Base-by-base conservation (phyloP, 352 stramenopile species). In the Globisporangium barbulae region DNA sequence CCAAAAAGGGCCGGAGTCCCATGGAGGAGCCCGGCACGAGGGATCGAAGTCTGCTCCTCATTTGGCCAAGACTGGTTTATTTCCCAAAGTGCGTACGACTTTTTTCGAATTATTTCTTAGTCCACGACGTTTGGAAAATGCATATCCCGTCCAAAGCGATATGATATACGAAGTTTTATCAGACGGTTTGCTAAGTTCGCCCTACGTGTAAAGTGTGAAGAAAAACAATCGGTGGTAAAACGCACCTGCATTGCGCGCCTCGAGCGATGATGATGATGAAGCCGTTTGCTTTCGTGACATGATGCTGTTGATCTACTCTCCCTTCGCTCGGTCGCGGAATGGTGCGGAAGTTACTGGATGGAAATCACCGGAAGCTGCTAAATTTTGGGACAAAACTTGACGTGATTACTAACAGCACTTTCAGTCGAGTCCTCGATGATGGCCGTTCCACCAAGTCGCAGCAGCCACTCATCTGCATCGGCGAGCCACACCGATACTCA, bases 301-400 rank as follows among this genome's bases (percentile, higher is more conserved):
- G 33, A 37, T 3, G 33, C 33, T 5, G 12, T 33, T 53, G 47
- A 33, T 53, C 30, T 37, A 5, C 33, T 37, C 33, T 37, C 33
- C 6, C 33, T 28, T 37, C 33, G 9, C 33, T 15, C 47, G 21
- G 7, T 53, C 30, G 12, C 47, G 30, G 10, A 33, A 37, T 28
- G 21, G 45, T 52, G 45, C 33, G 33, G 33, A 12, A 37, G 33
- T 10, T 0, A 19, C 9, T 31, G 45, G 45, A 31, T 33, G 45
- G n/a, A 52, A 41, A 19, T 28, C 15, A 55, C 49, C n/a, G 15
- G 2, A n/a, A 9, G 15, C 21, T 21, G 28, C 2, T 28, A 2
- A 28, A 37, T 37, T 37, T 25, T 55, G 49, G 48, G 25, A 55
- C 49, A 55, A 55, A 55, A 22, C 25, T 55, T 55, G 49, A 55